These are phyloP conservation scores for Plasmopara viticola DNA, from an alignment of 352 stramenopile species.

Conservation along the genomic window DNA sequence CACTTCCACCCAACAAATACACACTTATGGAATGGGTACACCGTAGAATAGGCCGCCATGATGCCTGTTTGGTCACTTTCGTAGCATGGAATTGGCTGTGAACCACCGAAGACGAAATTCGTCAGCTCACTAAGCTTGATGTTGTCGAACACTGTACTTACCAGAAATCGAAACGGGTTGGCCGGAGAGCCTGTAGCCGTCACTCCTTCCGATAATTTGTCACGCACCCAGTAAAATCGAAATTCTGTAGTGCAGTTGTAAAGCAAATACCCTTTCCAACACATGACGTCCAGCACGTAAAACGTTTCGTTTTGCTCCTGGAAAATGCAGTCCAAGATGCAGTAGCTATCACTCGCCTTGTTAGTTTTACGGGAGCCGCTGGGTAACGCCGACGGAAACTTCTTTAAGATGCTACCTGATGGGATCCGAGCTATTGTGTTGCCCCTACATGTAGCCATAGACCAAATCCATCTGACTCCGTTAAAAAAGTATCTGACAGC, in stretches of 20 bases:
- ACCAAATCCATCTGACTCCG: not conserved
- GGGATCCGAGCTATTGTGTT: constrained; percentile 73
- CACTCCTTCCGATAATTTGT: constrained; percentile 81
- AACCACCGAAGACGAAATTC: not conserved
- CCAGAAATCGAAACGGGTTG: constrained; percentile 76
- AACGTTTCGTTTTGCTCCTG: constrained; percentile 85
- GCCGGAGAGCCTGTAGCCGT: constrained; percentile 36
- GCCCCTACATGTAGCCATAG: constrained; percentile 32
- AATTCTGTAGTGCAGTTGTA: constrained; percentile 93
- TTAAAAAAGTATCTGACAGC: not conserved
- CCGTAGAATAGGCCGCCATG: constrained; percentile 64
- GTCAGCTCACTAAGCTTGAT: not conserved
- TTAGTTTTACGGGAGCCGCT: constrained; percentile 80
- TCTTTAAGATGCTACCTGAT: constrained; percentile 76
- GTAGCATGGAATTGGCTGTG: constrained; percentile 75
- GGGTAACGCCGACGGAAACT: constrained; percentile 79
- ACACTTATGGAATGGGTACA: constrained; percentile 83
- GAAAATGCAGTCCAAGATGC: constrained; percentile 90
- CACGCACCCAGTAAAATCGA: constrained; percentile 86
- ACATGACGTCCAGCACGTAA: constrained; percentile 91
- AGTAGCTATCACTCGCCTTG: constrained; percentile 63
- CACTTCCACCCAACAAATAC: constrained; percentile 7
- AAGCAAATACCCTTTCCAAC: constrained; percentile 90
- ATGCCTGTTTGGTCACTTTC: constrained; percentile 80
- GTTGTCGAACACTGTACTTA: constrained; percentile 13